phyloP scores from a whole-genome alignment of 140 eudicot genomes.

The Oenanthe javanica region DNA sequence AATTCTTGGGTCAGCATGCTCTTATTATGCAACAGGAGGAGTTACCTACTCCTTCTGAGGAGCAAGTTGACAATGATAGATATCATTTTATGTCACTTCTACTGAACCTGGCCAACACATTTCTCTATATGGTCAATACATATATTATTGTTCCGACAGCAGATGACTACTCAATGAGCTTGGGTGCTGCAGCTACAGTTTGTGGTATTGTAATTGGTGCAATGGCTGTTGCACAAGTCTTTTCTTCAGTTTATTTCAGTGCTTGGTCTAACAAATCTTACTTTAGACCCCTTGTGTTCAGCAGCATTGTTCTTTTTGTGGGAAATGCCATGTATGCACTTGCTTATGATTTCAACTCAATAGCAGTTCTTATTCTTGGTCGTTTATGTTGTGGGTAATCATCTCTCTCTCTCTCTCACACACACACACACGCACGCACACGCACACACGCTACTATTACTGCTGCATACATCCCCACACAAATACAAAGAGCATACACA shows the following conservation, averaged over 20 bases:
- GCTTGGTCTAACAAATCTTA: constrained; percentile 97
- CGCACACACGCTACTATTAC: not conserved
- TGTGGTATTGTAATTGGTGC: constrained; percentile 92
- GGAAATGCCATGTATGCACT: constrained; percentile 86
- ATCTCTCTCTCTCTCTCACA: constrained; percentile 7
- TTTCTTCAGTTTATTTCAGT: constrained; percentile 92
- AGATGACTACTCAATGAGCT: constrained; percentile 78
- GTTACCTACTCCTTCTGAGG: constrained; percentile 52
- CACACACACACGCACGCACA: not conserved
- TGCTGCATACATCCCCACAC: not conserved
- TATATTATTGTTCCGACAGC: constrained; percentile 97
- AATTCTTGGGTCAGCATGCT: constrained; percentile 80
- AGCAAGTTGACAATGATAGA: constrained; percentile 41
- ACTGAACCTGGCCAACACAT: constrained; percentile 72
- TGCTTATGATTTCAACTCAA: constrained; percentile 77
- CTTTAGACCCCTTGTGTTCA: constrained; percentile 70
- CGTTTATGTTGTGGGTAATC: constrained; percentile 89
- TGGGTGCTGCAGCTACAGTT: constrained; percentile 94
- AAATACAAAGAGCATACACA: not conserved
- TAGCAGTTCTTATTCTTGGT: constrained; percentile 70
- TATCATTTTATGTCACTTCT: constrained; percentile 84
- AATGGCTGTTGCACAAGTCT: constrained; percentile 94
- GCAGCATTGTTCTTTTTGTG: constrained; percentile 77
- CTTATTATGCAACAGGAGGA: constrained; percentile 71
- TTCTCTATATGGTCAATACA: constrained; percentile 91